Base-by-base conservation (phyloP, 768 basidiomycete genomes). In the Rhodosporidiobolus sp. region DNA sequence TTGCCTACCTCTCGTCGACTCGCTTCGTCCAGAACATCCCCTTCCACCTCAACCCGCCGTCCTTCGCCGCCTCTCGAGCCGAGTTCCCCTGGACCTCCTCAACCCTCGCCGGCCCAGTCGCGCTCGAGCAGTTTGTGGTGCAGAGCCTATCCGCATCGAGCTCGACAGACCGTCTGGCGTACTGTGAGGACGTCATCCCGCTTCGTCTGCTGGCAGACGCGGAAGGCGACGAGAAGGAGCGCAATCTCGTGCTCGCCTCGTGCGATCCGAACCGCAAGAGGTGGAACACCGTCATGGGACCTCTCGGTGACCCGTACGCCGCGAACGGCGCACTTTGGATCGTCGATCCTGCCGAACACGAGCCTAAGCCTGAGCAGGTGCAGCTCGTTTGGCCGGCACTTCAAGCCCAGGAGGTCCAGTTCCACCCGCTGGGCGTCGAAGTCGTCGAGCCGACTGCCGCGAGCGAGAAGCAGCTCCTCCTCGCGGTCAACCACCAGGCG, bases 261-360 rank as follows among this genome's bases (percentile, higher is more conserved):
- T 89, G 88, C 73, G 88, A 89, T 77, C 82, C 85, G 3, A 82
- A 80, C 62, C 84, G 83, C 80, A 84, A 84, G 72, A 79, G 83
- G 35, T 91, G 90, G 90, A 91, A 91, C 78, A 90, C 89, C 12
- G 89, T 84, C 48, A 79, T 80, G 79, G 90, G 90, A 0, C 89
- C 90, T 11, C 78, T 91, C 60, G 79, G 72, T 1, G 81, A 89
- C 76, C 88, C 89, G 3, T 76, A 81, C 8, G 86, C 87, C 9
- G 84, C 79, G 6, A 30, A 60, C n/a, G 90, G 88, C 0, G 82
- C 83, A 6, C 81, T 91, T 32, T 91, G 89, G 85, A 58, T 89
- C 24, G 14, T 76, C 8, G 85, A 88, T 26, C 61, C 75, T 80
- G 38, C 38, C 0, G 17, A n/a, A 9, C 10, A 35, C 16, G 49